Percentiles rank a stretch among this genome's conserved stretches.
Evolutionary conservation across 257 asterid species (phyloP).

Genomic region (Rhazya stricta): DNA sequence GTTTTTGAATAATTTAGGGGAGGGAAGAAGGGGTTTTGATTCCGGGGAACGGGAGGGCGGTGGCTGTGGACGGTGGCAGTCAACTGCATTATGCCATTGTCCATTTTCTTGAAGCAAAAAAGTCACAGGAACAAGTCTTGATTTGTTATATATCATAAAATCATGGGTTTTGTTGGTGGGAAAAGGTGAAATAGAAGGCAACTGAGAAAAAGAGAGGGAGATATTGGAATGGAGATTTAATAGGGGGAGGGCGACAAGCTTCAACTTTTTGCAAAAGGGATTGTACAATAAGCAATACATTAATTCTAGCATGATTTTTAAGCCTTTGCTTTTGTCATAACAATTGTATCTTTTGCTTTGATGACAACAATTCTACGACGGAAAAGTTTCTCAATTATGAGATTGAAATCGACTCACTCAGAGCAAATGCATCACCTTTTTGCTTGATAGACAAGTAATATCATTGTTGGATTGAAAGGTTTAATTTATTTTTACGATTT

Average conservation of each 20-base stretch:
- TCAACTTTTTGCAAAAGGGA: constrained; percentile 25
- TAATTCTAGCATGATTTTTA: constrained; percentile 16
- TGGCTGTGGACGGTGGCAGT: background rate
- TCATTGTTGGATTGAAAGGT: too few species aligned
- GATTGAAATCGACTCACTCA: background rate
- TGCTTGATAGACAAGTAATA: too few species aligned
- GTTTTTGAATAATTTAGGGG: background rate
- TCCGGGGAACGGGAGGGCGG: background rate
- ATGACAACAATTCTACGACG: constrained; percentile 4
- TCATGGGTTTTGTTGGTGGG: constrained; percentile 7
- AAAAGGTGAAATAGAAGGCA: constrained; percentile 17
- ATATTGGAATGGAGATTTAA: constrained; percentile 1
- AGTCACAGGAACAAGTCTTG: background rate
- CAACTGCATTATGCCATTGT: background rate
- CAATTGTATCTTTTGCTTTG: constrained; percentile 13
- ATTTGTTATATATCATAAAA: background rate
- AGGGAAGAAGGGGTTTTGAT: background rate
- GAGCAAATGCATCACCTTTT: too few species aligned
- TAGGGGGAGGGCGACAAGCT: constrained; percentile 22
- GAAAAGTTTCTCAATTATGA: constrained; percentile 19
- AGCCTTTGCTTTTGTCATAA: constrained; percentile 19
- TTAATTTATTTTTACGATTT: too few species aligned
- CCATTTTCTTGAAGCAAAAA: background rate
- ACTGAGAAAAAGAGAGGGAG: constrained; percentile 2
- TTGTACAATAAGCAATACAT: constrained; percentile 13